Percentiles rank a stretch among this genome's conserved stretches.
Conservation (phyloP, 495 filamentous ascomycete species). For the Neurospora tetraspora region DNA sequence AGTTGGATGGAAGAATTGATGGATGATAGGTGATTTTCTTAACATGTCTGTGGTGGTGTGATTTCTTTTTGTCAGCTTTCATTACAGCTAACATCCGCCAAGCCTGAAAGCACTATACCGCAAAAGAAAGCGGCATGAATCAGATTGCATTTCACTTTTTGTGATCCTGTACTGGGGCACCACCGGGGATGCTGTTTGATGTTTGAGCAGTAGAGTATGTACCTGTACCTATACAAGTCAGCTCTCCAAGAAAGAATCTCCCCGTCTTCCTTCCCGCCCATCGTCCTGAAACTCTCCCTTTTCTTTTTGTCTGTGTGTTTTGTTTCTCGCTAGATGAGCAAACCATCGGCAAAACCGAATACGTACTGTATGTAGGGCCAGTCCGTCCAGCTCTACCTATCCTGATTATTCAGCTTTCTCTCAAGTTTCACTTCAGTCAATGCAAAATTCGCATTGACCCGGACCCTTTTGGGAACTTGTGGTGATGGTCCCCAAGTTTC, state of each 20-base stretch:
- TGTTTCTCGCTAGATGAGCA: neutral
- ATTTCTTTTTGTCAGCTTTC: neutral
- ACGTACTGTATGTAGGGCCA: neutral
- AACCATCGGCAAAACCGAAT: neutral
- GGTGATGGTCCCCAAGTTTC: neutral
- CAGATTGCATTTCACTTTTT: neutral
- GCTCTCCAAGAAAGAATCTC: neutral
- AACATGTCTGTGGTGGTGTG: neutral
- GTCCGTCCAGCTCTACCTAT: neutral
- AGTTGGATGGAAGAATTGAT: neutral
- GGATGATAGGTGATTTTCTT: neutral
- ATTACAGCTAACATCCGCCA: neutral
- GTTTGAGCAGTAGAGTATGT: neutral
- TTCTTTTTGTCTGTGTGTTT: neutral
- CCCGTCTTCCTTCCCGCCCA: neutral
- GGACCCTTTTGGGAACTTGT: neutral
- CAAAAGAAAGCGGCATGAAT: neutral
- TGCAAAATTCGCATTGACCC: neutral
- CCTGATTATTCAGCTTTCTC: neutral
- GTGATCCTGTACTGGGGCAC: neutral
- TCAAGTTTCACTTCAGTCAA: neutral
- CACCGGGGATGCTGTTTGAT: neutral
- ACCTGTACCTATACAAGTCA: neutral
- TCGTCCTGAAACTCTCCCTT: neutral
- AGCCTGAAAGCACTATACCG: neutral